These are phyloP conservation scores for Fonsecaea monophora DNA, from an alignment of 2,329 filamentous ascomycete genomes.

Conservation along the genomic window DNA sequence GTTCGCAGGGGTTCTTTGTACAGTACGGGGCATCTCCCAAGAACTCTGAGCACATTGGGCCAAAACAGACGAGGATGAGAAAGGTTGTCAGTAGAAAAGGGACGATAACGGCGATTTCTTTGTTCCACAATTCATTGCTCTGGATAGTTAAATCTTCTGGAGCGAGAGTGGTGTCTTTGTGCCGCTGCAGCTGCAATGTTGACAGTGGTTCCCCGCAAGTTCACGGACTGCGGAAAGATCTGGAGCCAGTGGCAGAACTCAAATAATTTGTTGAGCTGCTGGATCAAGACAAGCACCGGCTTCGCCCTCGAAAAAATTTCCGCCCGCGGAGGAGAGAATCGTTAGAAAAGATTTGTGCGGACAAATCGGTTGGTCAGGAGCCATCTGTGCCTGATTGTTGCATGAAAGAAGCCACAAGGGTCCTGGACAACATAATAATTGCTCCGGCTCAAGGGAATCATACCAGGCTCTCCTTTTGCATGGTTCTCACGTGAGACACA, in stretches of 20 bases:
- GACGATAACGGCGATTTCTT: neutral
- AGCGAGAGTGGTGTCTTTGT: neutral
- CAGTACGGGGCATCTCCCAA: neutral
- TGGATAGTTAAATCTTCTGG: neutral
- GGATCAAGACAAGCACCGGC: neutral
- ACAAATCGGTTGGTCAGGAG: slow-evolving; percentile 20
- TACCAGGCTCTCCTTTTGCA: neutral
- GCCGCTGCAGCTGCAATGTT: neutral
- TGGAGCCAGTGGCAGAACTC: slow-evolving; percentile 4
- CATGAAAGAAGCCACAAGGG: slow-evolving; percentile 8
- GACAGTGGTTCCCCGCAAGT: neutral
- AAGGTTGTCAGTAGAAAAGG: neutral
- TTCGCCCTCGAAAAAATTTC: slow-evolving; percentile 5
- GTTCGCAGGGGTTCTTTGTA: neutral
- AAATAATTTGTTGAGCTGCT: slow-evolving; percentile 6
- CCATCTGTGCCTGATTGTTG: slow-evolving; percentile 22
- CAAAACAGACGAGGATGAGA: neutral
- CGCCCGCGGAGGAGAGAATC: slow-evolving; percentile 1
- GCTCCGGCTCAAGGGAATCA: neutral
- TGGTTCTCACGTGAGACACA: neutral
- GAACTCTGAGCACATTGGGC: neutral
- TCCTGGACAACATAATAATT: neutral
- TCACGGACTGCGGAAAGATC: neutral
- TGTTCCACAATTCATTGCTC: neutral
- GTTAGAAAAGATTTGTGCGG: slow-evolving; percentile 12